Base-by-base conservation (phyloP, 2,329 filamentous ascomycete genomes). In the Stagonosporopsis cucurbitacearum region DNA sequence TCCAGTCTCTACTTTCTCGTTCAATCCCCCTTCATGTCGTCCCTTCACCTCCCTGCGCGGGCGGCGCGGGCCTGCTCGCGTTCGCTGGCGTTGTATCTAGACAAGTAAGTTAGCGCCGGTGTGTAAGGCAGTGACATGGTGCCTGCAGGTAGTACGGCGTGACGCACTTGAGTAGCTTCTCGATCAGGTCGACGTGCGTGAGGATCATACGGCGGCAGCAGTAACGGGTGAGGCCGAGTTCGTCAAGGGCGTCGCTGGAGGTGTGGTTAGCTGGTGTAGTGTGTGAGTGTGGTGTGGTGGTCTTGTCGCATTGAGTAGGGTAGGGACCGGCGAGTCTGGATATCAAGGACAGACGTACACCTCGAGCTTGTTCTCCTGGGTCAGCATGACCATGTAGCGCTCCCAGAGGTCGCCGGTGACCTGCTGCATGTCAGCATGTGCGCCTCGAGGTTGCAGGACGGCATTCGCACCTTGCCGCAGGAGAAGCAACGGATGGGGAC, bases 191-290 rank as follows among this genome's bases (percentile, higher is more conserved):
- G 70, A 99, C 95, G 79, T 99, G 95, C 57, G 95, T 99, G 90
- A 99, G 97, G 78, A 99, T 88, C 95, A 99, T 99, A 72, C 95
- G 90, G 68, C 95, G 91, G 82, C 95, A 99, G 85, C 95, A 99
- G 82, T 99, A 99, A 68, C 95, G 87, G 79, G 92, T 94, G 72
- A 96, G 89, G 53, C 92, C 92, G 49, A 99, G 87, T 74, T 92
- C 86, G 78, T 98, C 93, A 89, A 99, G 96, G 37, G 94, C 95
- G 75, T 97, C 92, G 72, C 95, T 97, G 67, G 40, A 45, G 53
- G 40, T 36, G 17, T 17, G 35, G 60, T 69, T 45, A 63, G 62
- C 47, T 33, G 26, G 20, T 12, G 44, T 3, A 4, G 1, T 23
- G 35, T 43, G 6, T 37, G 40, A 13, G n/a, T 50, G 17, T 20